Percentiles rank a stretch among this genome's conserved stretches.
phyloP scores from a whole-genome alignment of 805 yeast species.

The Pichia cephalocereana region DNA sequence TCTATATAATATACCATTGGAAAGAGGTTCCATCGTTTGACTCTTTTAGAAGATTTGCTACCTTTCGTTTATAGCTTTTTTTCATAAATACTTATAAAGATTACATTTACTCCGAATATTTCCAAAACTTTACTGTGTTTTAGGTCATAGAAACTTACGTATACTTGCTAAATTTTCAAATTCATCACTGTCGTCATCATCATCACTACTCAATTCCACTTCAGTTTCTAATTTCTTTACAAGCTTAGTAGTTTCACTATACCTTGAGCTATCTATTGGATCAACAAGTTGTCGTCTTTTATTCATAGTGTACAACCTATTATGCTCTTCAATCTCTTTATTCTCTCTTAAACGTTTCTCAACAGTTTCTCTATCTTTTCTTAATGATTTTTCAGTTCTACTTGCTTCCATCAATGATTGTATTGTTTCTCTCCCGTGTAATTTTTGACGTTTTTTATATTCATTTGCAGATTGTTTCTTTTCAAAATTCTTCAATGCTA shows the following conservation, averaged over 20 bases:
- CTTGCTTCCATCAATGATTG: background rate
- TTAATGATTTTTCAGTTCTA: conserved; percentile 1
- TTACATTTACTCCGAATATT: too few species aligned
- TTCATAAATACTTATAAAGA: too few species aligned
- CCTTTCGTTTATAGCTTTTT: too few species aligned
- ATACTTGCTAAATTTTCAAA: background rate
- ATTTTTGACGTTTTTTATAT: background rate
- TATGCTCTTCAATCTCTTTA: background rate
- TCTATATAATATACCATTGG: too few species aligned
- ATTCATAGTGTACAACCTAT: background rate
- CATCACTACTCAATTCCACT: conserved; percentile 3
- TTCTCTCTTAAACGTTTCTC: background rate
- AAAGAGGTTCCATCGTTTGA: too few species aligned
- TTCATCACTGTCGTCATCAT: conserved; percentile 2
- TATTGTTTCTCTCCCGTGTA: background rate
- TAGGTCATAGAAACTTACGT: background rate
- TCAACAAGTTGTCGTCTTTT: background rate
- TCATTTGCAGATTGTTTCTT: conserved; percentile 1
- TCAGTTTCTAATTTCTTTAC: background rate
- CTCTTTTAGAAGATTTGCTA: too few species aligned
- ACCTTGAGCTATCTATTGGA: background rate
- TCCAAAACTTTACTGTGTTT: too few species aligned
- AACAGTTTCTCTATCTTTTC: background rate
- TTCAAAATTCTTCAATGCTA: background rate
- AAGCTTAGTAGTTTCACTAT: too few species aligned